Evolutionary conservation across 2,329 filamentous ascomycete genomes (phyloP), one percentile per base, ranked within the genome.

Genomic region (Talaromyces islandicus): DNA sequence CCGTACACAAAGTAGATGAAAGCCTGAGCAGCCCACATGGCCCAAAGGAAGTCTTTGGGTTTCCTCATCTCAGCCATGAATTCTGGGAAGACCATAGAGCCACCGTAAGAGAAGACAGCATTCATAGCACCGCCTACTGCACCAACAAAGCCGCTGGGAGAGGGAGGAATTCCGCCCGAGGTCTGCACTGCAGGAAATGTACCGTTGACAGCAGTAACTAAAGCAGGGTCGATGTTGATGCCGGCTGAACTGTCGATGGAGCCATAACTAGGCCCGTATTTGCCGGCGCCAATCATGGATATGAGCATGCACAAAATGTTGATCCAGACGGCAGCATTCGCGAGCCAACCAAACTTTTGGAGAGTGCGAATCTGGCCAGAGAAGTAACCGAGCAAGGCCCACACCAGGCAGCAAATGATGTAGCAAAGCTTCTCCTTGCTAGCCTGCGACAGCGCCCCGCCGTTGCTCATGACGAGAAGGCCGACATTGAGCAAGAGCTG

Each of bases 21-120:
- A 52, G 74, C 66, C 55, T 81, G 71, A 4, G 79, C 78, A 48
- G 70, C 68, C 60, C 78, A 66, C 56, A 81, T 67, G 14, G 70
- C 77, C 62, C 81, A 81, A 73, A 76, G 77, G 67, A 82, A 81
- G 62, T 82, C 79, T 58, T 69, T 72, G 9, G 80, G 79, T 19
- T 75, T 71, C 19, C 74, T 71, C 79, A 81, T 81, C 62, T 82
- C 80, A 10, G 83, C 77, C 72, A 86, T 77, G 64, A 86, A 81
- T 59, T 84, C 81, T 35, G 78, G 77, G 68, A 85, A 86, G 17
- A 86, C 70, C 69, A 83, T 79, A 2, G 81, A 80, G 2, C 84
- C 84, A 27, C 82, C 82, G 63, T 85, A 86, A 0, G 82, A 79
- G 58, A 81, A 83, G 7, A 86, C 82, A n/a, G 78, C 80, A 54